These are phyloP conservation scores for Fusarium pseudonygamai DNA, from an alignment of 2,329 filamentous ascomycete genomes.

Conservation along the genomic window DNA sequence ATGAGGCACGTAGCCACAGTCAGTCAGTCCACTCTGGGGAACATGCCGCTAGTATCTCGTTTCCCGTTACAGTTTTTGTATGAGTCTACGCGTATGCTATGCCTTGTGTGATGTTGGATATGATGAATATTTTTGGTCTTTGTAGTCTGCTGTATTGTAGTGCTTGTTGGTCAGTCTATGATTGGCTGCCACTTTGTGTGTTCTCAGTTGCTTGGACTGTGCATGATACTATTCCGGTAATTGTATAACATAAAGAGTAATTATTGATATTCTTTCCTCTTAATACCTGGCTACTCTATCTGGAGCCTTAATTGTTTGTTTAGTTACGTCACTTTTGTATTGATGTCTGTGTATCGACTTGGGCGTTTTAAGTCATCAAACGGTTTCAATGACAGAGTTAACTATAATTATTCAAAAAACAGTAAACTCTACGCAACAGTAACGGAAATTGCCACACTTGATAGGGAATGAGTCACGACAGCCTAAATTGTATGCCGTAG, in stretches of 20 bases:
- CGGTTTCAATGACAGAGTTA: not conserved
- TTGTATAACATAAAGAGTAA: not conserved
- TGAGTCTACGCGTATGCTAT: not conserved
- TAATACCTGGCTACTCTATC: no score
- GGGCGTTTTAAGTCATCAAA: no score
- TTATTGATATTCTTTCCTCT: not conserved
- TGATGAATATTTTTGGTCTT: not conserved
- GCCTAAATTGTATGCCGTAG: not conserved
- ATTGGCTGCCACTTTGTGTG: not conserved
- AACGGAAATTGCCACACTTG: not conserved
- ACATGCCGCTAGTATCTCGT: not conserved
- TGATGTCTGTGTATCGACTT: not conserved
- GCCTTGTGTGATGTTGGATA: not conserved
- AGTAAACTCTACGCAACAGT: not conserved
- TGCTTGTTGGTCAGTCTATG: not conserved
- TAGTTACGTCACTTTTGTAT: not conserved
- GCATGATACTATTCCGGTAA: not conserved
- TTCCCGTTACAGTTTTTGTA: not conserved
- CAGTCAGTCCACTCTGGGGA: conserved; percentile 16
- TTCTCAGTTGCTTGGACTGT: not conserved
- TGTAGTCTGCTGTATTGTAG: not conserved
- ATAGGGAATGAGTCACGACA: not conserved
- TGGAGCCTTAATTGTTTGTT: not conserved
- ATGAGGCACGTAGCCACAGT: not conserved
- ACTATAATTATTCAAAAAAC: not conserved